These are phyloP conservation scores for Skeletonema potamos DNA, from an alignment of 108 stramenopile species.

Conservation along the genomic window DNA sequence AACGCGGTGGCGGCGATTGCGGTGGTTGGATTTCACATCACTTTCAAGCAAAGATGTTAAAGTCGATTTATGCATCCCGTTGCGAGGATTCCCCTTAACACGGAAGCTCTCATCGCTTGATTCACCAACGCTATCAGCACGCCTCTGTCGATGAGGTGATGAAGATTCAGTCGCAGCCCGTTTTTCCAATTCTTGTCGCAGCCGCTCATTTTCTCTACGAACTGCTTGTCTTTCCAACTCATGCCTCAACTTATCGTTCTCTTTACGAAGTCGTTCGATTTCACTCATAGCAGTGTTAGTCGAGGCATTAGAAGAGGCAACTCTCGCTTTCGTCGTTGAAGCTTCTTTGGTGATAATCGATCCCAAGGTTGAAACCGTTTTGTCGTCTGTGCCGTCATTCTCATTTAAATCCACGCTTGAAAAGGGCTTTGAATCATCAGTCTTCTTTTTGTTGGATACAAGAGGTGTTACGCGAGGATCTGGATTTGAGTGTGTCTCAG, in stretches of 20 bases:
- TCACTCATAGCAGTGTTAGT: slow-evolving; percentile 22
- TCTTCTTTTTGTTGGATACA: neutral
- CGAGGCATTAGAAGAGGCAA: neutral
- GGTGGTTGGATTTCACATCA: neutral
- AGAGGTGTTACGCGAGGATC: neutral
- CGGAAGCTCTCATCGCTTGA: neutral
- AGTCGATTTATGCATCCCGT: neutral
- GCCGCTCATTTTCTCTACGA: slow-evolving; percentile 8
- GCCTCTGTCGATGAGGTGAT: neutral
- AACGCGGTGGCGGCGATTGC: neutral
- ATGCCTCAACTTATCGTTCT: slow-evolving; percentile 29
- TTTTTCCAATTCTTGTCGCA: neutral
- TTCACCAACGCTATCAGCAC: neutral
- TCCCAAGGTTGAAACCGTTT: slow-evolving; percentile 23
- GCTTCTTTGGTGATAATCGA: slow-evolving; percentile 29
- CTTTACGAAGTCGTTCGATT: slow-evolving; percentile 36
- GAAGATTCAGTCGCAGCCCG: neutral
- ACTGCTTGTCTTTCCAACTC: slow-evolving; percentile 1
- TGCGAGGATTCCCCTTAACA: neutral
- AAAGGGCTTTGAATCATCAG: neutral
- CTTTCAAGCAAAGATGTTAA: neutral
- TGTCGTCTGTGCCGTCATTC: slow-evolving; percentile 8
- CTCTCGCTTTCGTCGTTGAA: neutral
- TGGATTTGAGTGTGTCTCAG: neutral
- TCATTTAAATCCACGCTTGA: neutral